Conservation (phyloP, 805 yeast species). For the Millerozyma miso region DNA sequence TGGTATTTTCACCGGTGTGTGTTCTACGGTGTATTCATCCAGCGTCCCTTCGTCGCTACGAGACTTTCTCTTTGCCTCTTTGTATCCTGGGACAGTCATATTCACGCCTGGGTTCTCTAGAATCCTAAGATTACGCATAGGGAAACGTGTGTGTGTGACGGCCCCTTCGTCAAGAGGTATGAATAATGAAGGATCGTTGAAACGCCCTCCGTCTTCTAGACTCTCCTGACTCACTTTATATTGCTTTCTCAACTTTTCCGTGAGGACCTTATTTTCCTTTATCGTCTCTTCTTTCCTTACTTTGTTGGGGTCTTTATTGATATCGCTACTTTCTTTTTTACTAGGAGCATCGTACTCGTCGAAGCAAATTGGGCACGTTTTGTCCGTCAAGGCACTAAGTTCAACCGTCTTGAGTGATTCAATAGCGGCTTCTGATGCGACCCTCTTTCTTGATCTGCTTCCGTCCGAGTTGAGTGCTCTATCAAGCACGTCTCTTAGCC, state of each 20-base stretch:
- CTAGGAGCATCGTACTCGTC: slow-evolving; percentile 23
- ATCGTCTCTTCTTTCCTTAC: background rate
- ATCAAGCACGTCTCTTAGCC: slow-evolving; percentile 32
- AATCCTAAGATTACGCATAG: slow-evolving; percentile 20
- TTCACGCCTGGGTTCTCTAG: slow-evolving; percentile 14
- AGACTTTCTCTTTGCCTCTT: slow-evolving; percentile 10
- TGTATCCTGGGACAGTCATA: slow-evolving; percentile 27
- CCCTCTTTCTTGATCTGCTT: slow-evolving; percentile 17
- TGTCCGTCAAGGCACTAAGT: slow-evolving; percentile 10
- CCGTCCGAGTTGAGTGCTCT: slow-evolving; percentile 32
- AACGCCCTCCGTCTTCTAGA: slow-evolving; percentile 6
- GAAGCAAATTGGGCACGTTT: slow-evolving; percentile 39
- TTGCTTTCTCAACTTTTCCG: slow-evolving; percentile 3
- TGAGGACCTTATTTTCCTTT: slow-evolving; percentile 3
- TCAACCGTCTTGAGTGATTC: slow-evolving; percentile 26
- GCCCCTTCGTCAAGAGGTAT: slow-evolving; percentile 28
- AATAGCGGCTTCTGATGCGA: slow-evolving; percentile 38
- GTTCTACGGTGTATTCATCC: slow-evolving; percentile 14
- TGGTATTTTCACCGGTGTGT: slow-evolving; percentile 38
- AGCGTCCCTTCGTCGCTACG: slow-evolving; percentile 7
- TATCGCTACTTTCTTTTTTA: slow-evolving; percentile 1
- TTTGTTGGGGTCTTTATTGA: background rate
- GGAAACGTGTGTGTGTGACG: slow-evolving; percentile 21
- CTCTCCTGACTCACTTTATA: slow-evolving; percentile 6
- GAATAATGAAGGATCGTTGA: slow-evolving; percentile 31